A percentile compares a stretch with the other conserved stretches of the same genome.
Conservation (phyloP, 441 rosid genomes). For the Eutrema salsugineum region DNA sequence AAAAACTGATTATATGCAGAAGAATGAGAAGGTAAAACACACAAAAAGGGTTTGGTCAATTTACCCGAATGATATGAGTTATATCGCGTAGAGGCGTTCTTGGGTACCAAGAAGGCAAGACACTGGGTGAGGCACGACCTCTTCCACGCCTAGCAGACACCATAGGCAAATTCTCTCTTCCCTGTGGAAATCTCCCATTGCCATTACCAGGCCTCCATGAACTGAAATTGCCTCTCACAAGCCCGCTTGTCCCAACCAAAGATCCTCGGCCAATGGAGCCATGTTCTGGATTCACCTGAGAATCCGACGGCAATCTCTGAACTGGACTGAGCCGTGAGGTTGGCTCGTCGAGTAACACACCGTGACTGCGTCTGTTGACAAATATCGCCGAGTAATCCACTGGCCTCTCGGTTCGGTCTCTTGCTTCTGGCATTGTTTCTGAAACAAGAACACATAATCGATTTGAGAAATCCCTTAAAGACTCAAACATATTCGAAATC, state of each 20-base stretch:
- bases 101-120: slow-evolving; percentile 83
- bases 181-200: slow-evolving; percentile 22
- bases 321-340: slow-evolving; percentile 22
- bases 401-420: slow-evolving; percentile 56
- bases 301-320: slow-evolving; percentile 7
- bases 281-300: neutral
- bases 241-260: neutral
- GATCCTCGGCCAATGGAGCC: slow-evolving; percentile 25
- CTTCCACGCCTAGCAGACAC: slow-evolving; percentile 39
- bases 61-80: slow-evolving; percentile 61
- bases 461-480: neutral
- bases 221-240: slow-evolving; percentile 38
- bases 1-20: neutral
- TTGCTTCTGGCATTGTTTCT: slow-evolving; percentile 57
- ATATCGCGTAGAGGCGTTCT: slow-evolving; percentile 79
- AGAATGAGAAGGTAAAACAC: neutral
- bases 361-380: slow-evolving; percentile 38
- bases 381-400: slow-evolving; percentile 48
- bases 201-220: slow-evolving; percentile 31
- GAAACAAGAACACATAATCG: neutral
- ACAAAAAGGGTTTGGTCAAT: neutral
- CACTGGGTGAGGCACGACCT: slow-evolving; percentile 31
- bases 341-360: slow-evolving; percentile 38
- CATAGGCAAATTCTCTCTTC: slow-evolving; percentile 41
- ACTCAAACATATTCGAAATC: neutral